Evolutionary conservation across 345 rosid species (phyloP).

Genomic region (Boechera retrofracta): DNA sequence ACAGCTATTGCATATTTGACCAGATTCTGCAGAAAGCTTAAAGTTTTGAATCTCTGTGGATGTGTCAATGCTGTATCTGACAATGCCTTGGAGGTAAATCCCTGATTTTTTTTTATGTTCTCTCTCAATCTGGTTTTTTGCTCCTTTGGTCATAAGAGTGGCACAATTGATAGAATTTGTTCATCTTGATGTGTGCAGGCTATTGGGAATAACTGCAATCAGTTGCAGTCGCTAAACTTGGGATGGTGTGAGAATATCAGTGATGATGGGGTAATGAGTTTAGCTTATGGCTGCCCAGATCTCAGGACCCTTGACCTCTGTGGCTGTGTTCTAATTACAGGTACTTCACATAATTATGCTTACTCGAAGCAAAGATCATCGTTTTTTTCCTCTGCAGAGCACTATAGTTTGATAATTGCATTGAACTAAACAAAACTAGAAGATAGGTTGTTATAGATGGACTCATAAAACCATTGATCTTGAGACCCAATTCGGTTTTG

Average conservation of each 20-base stretch:
- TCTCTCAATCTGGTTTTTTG: not conserved
- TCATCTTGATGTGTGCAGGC: constrained; percentile 56
- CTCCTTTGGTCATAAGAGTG: not conserved
- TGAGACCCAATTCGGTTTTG: not conserved
- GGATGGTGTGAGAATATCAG: constrained; percentile 97
- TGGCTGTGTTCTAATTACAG: constrained; percentile 84
- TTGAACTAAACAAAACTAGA: not conserved
- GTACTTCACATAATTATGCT: constrained; percentile 44
- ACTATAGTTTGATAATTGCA: not conserved
- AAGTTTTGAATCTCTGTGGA: constrained; percentile 84
- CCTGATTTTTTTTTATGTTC: not conserved
- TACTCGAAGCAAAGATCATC: not conserved
- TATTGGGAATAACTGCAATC: constrained; percentile 76
- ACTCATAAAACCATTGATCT: not conserved
- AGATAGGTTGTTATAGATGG: not conserved
- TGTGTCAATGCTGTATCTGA: constrained; percentile 86
- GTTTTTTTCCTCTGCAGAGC: not conserved
- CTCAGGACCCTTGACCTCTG: constrained; percentile 82
- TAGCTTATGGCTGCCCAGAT: constrained; percentile 92
- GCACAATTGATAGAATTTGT: not conserved
- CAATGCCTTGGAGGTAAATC: constrained; percentile 71
- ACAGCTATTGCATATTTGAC: constrained; percentile 65
- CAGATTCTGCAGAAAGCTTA: constrained; percentile 63
- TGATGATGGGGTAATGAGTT: constrained; percentile 81
- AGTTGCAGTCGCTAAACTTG: constrained; percentile 75